Evolutionary conservation across 108 stramenopile genomes (phyloP).

Genomic region (Epithemia pelagica): DNA sequence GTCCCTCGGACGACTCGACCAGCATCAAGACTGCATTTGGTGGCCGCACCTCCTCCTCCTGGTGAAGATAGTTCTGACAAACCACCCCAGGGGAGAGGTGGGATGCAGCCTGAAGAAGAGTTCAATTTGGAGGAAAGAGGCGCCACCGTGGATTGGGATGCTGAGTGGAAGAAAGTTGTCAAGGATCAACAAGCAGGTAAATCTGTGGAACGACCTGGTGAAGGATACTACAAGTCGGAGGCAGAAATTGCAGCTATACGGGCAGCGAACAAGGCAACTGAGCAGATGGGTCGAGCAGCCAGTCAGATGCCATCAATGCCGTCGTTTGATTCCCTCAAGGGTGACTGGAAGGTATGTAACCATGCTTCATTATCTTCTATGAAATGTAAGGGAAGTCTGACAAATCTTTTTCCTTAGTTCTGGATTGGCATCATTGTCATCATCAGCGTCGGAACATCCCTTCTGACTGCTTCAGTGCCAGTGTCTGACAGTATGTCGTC

Average conservation of each 20-base stretch:
- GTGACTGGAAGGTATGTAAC: constrained; percentile 33
- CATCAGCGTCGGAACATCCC: constrained; percentile 29
- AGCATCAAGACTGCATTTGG: too few relatives aligned
- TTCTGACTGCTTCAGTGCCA: constrained; percentile 13
- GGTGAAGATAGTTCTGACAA: background rate
- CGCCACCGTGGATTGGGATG: constrained; percentile 40
- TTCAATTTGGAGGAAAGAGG: background rate
- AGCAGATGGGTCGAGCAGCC: constrained; percentile 14
- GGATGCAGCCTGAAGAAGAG: background rate
- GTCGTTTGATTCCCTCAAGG: constrained; percentile 20
- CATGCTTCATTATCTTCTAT: background rate
- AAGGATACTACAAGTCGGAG: constrained; percentile 51
- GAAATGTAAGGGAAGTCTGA: background rate
- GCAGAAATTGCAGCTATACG: constrained; percentile 50
- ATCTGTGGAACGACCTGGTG: constrained; percentile 30
- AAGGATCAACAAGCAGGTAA: constrained; percentile 15
- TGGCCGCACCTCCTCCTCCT: background rate
- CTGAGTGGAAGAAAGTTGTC: constrained; percentile 59
- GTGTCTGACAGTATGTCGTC: background rate
- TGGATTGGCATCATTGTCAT: constrained; percentile 45
- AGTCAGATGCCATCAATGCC: constrained; percentile 14
- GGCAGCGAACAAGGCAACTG: constrained; percentile 36
- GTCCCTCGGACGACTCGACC: too few relatives aligned
- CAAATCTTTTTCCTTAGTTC: constrained; percentile 15
- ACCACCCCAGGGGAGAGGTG: background rate